Evolutionary conservation across 1,139 yeast species (phyloP), one percentile per base, ranked within the genome.

Genomic region (Kazachstania sp.): DNA sequence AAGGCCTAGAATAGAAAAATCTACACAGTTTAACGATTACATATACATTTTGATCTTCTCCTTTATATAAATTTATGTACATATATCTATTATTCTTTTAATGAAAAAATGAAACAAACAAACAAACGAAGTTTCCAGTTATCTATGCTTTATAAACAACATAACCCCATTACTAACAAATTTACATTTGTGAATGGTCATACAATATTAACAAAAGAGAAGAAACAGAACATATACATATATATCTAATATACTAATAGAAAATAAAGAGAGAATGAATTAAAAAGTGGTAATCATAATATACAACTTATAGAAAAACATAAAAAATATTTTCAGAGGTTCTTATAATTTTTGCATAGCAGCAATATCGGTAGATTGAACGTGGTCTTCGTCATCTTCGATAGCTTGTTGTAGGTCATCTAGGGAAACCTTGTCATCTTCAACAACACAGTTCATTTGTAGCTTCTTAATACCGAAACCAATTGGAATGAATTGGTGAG

Each of bases 391-490:
- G 71, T 85, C 95, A 68, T 83, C 97, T 78, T 87, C 96, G 65
- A 92, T 83, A 50, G 61, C 60, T 59, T 72, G 78, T 77, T 90
- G 95, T 70, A 94, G 83, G 51, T 86, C 97, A 63, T 85, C 95
- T 65, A 88, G 68, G 56, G 97, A 86, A 60, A 92, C 96, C 81
- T 83, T 83, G 61, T 80, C 95, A 74, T 92, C 99, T 81, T 90
- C 97, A 63, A 92, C 83, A 70, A 92, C 98, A 77, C 86, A 75
- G 92, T 88, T 92, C 74, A 94, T 86, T 80, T 92, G 98, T 72
- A 92, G 82, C 81, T 94, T 92, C 86, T 87, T 87, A 80, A 92
- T 92, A 81, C 99, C 99, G 84, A 79, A 92, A 75, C 98, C 99
- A 66, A 94, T 95, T 69, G 96, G 90, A 63, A 92, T 79, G 77